Conservation (phyloP, 768 basidiomycete genomes). For the Naganishia randhawae region DNA sequence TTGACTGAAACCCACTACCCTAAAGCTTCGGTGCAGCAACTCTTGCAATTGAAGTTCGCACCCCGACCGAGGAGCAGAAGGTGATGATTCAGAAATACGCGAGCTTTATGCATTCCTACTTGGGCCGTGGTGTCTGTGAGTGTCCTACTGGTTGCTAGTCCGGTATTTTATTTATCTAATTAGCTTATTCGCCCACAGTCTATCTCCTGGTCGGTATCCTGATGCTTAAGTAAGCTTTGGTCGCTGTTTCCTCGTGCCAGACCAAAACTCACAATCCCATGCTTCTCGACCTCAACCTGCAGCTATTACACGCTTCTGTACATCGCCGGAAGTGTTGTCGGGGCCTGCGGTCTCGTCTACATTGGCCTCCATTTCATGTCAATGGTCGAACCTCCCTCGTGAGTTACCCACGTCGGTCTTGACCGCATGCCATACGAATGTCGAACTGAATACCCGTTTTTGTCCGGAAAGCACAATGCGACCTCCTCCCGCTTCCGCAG, state of each 20-base stretch:
- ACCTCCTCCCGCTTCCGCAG: conserved; percentile 34
- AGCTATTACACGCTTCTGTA: conserved; percentile 50
- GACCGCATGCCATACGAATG: too few species aligned
- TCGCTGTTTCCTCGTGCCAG: not conserved
- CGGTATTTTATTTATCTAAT: not conserved
- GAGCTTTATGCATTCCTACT: conserved; percentile 50
- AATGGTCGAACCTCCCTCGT: conserved; percentile 47
- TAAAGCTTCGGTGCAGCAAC: conserved; percentile 42
- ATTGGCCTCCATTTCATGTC: conserved; percentile 48
- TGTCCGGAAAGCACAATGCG: conserved; percentile 43
- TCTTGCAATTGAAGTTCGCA: conserved; percentile 46
- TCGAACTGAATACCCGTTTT: conserved; percentile 16
- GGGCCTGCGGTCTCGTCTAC: conserved; percentile 44
- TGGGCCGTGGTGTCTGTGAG: conserved; percentile 51
- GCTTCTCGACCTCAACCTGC: not conserved
- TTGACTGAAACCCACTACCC: not conserved
- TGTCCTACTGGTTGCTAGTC: not conserved
- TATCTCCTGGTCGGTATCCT: conserved; percentile 47
- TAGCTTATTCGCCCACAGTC: conserved; percentile 28
- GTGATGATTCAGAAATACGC: conserved; percentile 47
- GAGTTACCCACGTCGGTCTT: not conserved
- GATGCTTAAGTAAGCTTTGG: conserved; percentile 49
- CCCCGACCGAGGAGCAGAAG: conserved; percentile 48
- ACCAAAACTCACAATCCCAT: not conserved
- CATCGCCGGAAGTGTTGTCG: conserved; percentile 47